Base-by-base conservation (phyloP, 1,139 yeast species). In the Suzukiozyma palmioleophila region DNA sequence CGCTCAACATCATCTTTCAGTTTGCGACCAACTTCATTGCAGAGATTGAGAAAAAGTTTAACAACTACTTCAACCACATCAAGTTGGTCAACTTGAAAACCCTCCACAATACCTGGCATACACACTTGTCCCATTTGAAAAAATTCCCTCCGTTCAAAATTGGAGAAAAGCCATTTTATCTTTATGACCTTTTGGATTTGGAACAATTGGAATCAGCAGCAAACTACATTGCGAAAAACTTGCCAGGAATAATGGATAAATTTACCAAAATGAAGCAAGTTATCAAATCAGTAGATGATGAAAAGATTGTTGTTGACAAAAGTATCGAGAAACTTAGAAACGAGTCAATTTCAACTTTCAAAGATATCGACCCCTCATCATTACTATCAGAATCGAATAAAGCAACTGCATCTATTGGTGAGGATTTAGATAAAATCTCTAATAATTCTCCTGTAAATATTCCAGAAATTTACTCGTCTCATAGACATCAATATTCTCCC, bases 1-100 rank as follows among this genome's bases (percentile, higher is more conserved):
- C 84, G 13, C 59, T 82, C 29, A 75, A 69, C 43, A 75, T 79
- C 4, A 70, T 82, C 8, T 70, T 76, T 39, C 83, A 80, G 50
- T 82, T 82, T 54, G 71, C 79, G 33, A 71, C 77, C 25, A 64
- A 69, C 35, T 78, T 77, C 53, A 65, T 75, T 28, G 52, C 59
- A 46, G 76, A 75, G 39, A 62, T 77, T 31, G 81, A 78, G 41
- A 78, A 74, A 48, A 66, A 64, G 29, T 79, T 77, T 52, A 69
- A 71, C 40, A 70, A 66, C 16, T 71, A 76, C 33, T 62, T 68
- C 36, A 77, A 73, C 35, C 69, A 73, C 41, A 63, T 81, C 37
- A 64, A 64, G 38, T 54, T 72, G 16, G 56, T 82, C 26, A 69
- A 67, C 39, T 55, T 64, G 33, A 75, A 77, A 44, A 69, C 81